Evolutionary conservation across 108 stramenopile genomes (phyloP), one percentile per base, ranked within the genome.

Genomic region (Cyclotella cryptica): DNA sequence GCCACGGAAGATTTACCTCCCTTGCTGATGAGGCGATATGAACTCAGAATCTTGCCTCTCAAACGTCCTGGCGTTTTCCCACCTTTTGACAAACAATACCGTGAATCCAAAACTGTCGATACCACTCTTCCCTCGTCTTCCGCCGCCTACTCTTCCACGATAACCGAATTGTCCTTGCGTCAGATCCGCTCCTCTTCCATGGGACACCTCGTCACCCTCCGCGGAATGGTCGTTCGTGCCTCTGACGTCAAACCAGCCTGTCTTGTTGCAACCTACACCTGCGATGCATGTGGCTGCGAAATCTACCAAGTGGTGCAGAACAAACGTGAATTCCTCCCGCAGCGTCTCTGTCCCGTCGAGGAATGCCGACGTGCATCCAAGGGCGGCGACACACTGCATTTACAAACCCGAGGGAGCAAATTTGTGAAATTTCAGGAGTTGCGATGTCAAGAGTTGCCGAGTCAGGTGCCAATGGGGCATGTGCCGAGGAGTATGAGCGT

Each of bases 401-500:
- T 94, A 27, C 97, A 98, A 83, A 98, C 98, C 9, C 87, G 99
- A 14, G 98, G 98, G 28, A 90, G 88, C 76, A 98, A 97, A 69
- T 99, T 99, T 88, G 84, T 90, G 73, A 97, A 97, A 69, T 98
- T 96, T 81, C 99, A 99, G 83, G 98, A 99, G 86, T 66, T 98
- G 10, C 91, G 96, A 72, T 71, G 98, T 19, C 99, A 99, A 85
- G 99, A 99, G 85, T 75, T 98, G 21, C 98, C 98, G 3, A 74
- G 66, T 39, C 98, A 99, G 78, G 98, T 99, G 6, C 99, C 99
- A 47, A 97, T 99, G 85, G 99, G 99, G 12, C 97, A 98, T 77
- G 86, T 99, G 10, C 99, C 99, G 14, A 78, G 98, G 29, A 84
- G 93, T 65, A 88, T 98, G 86, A 93, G 84, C 19, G 95, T 98